Evolutionary conservation across 805 yeast species (phyloP).

Genomic region (Hanseniaspora guilliermondii): DNA sequence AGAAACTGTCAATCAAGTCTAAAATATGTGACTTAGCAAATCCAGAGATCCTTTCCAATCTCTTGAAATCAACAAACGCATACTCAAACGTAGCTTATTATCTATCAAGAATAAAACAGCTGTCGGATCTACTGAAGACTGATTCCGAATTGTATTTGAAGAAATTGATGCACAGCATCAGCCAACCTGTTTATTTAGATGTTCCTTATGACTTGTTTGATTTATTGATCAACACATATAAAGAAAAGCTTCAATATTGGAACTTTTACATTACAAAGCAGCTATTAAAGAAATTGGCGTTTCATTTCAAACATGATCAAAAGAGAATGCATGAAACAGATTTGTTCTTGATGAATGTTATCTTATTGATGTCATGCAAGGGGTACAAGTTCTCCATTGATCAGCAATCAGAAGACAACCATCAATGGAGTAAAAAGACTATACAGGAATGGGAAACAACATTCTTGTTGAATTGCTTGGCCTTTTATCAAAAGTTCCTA

Average conservation of each 20-base stretch:
- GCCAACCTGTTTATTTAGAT: constrained; percentile 1
- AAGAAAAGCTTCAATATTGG: not conserved
- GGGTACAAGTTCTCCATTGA: not conserved
- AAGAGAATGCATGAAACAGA: constrained; percentile 4
- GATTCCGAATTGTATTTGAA: constrained; percentile 13
- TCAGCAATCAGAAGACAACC: not conserved
- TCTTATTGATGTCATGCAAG: constrained; percentile 7
- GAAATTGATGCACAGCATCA: constrained; percentile 5
- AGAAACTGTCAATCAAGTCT: not conserved
- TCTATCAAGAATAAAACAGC: constrained; percentile 2
- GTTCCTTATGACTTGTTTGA: constrained; percentile 4
- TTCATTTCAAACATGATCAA: constrained; percentile 1
- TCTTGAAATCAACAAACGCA: not conserved
- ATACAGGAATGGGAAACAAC: constrained; percentile 10
- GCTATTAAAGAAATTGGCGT: not conserved
- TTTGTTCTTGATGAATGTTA: constrained; percentile 4
- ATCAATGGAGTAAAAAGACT: not conserved
- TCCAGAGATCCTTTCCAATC: not conserved
- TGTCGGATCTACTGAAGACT: constrained; percentile 5
- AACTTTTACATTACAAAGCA: not conserved
- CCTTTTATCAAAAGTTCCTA: constrained; percentile 12
- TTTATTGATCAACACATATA: not conserved
- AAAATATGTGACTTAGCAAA: not conserved
- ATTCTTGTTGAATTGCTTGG: constrained; percentile 6
- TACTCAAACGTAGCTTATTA: not conserved